Evolutionary conservation across 495 filamentous ascomycete species (phyloP).

Genomic region (Lasiosphaeria ovina): DNA sequence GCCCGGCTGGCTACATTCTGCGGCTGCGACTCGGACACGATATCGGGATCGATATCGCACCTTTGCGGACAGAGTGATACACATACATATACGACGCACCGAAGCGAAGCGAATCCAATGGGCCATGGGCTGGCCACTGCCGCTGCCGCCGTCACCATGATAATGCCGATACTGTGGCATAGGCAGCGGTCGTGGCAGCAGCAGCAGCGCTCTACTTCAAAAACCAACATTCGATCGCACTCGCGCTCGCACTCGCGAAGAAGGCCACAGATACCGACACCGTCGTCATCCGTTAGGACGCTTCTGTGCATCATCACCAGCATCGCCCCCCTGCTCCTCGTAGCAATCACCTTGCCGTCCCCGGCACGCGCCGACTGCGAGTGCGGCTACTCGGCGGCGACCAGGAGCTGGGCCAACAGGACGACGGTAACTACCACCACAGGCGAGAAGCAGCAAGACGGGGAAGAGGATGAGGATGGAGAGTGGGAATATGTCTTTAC

Average conservation of each 20-base stretch:
- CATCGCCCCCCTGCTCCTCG: constrained; percentile 1
- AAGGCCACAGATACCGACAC: background rate
- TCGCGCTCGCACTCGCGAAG: background rate
- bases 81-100: background rate
- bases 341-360: background rate
- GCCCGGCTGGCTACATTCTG: too few species aligned
- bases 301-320: background rate
- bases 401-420: background rate
- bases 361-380: constrained; percentile 56
- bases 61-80: too few species aligned
- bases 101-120: background rate
- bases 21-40: too few species aligned
- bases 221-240: too few species aligned
- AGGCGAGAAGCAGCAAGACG: too few species aligned
- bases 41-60: too few species aligned
- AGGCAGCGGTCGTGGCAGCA: too few species aligned
- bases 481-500: constrained; percentile 53
- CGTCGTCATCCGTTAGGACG: background rate
- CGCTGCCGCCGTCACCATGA: background rate
- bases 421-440: constrained; percentile 17
- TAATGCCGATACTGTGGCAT: background rate
- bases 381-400: constrained; percentile 58
- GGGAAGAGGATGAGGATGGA: too few species aligned
- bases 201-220: too few species aligned
- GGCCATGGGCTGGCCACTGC: background rate